These are phyloP conservation scores for Ceratocystis eucalypticola DNA, from an alignment of 2,329 filamentous ascomycete species.

Conservation along the genomic window DNA sequence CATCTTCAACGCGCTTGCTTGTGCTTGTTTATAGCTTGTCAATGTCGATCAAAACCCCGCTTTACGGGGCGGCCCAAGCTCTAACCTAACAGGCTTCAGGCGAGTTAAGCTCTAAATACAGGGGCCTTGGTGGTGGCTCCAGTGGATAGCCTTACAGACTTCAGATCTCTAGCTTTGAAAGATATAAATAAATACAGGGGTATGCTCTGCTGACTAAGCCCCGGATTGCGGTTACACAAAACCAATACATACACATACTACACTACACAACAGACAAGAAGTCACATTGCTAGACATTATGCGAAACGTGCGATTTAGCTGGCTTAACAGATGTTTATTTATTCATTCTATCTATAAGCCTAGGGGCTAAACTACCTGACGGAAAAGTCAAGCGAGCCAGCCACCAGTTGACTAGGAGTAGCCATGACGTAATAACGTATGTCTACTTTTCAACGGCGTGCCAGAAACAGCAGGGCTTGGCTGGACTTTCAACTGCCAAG, in stretches of 20 bases:
- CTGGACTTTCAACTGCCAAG: too few species aligned
- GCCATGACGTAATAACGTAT: constrained; percentile 1
- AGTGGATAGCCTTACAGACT: background rate
- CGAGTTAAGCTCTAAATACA: background rate
- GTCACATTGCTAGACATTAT: background rate
- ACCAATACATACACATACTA: background rate
- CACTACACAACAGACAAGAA: background rate
- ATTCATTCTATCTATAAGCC: background rate
- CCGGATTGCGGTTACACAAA: background rate
- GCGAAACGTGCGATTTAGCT: background rate
- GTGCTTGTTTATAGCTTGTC: background rate
- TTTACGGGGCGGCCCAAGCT: background rate
- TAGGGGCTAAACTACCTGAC: background rate
- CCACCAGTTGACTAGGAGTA: background rate
- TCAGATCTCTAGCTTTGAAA: background rate
- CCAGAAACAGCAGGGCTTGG: background rate
- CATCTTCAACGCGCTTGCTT: background rate
- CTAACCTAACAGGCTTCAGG: background rate
- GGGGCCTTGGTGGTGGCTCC: background rate
- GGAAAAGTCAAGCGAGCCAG: background rate
- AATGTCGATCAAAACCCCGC: background rate
- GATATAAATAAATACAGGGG: background rate
- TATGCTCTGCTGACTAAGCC: background rate
- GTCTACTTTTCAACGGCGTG: background rate
- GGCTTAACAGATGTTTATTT: background rate